Conservation (phyloP, 306 rosid species). For the Mimosa bimucronata region DNA sequence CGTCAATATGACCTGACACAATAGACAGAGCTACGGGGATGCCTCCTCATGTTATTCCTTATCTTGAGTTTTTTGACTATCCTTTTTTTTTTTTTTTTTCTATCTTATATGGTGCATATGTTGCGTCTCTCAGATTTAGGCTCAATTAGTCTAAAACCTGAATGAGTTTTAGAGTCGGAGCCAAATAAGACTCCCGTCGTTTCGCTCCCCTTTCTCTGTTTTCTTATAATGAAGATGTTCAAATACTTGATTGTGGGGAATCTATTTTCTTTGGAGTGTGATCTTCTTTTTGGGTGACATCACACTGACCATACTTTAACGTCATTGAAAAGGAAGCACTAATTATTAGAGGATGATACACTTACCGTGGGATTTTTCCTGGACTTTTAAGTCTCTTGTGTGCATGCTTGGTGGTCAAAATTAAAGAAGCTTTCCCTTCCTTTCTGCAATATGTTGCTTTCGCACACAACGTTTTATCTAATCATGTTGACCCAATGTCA, state of each 20-base stretch:
- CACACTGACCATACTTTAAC: constrained; percentile 18
- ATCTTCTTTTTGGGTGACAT: constrained; percentile 37
- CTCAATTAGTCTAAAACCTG: no score
- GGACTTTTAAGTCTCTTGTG: not conserved
- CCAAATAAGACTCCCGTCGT: no score
- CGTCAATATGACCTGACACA: no score
- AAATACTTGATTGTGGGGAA: not conserved
- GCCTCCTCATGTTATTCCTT: no score
- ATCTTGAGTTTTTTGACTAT: no score
- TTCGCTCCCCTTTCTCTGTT: no score
- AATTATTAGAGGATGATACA: constrained; percentile 33
- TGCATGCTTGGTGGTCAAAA: not conserved
- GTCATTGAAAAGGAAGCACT: constrained; percentile 31
- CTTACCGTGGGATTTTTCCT: constrained; percentile 2
- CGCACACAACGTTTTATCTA: constrained; percentile 19
- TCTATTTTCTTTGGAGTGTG: not conserved
- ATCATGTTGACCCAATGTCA: constrained; percentile 24
- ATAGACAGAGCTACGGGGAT: no score
- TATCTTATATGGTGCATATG: no score
- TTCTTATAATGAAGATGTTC: not conserved
- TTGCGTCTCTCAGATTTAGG: no score
- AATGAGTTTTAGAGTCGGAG: no score
- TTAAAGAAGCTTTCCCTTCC: not conserved
- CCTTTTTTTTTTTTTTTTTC: no score
- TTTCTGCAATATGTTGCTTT: constrained; percentile 1